Evolutionary conservation across 75 land plant genomes (phyloP).

Genomic region (Gnetum montanum): DNA sequence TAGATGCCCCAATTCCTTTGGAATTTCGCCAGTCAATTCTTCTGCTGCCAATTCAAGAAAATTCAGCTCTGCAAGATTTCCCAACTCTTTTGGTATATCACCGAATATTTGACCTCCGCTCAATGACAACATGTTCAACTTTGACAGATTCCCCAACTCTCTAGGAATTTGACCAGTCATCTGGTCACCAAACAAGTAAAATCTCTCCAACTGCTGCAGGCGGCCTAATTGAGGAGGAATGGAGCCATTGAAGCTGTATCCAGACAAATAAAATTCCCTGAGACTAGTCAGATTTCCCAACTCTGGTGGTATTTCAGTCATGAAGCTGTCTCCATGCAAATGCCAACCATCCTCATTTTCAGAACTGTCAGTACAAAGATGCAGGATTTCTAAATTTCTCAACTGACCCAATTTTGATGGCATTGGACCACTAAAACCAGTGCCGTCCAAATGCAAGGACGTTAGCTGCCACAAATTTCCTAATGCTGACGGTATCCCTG

Average conservation of each 20-base stretch:
- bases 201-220: not conserved
- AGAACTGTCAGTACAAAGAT: no score
- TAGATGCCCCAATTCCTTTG: not conserved
- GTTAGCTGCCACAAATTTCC: no score
- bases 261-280: constrained; percentile 11
- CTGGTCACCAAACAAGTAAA: not conserved
- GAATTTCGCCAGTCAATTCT: not conserved
- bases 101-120: not conserved
- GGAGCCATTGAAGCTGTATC: constrained; percentile 16
- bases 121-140: not conserved
- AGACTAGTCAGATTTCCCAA: constrained; percentile 10
- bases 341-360: no score
- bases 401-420: no score
- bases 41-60: not conserved
- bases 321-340: constrained; percentile 24
- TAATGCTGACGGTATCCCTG: no score
- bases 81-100: not conserved
- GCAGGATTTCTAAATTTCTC: no score
- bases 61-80: not conserved
- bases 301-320: constrained; percentile 18
- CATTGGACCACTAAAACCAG: no score
- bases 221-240: not conserved
- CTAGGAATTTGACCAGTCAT: not conserved
- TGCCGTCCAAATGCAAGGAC: no score
- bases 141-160: not conserved